A percentile compares a stretch with the other conserved stretches of the same genome.
These are phyloP conservation scores for Loxodes magnus DNA, from an alignment of 73 alveolate genomes.

Conservation along the genomic window DNA sequence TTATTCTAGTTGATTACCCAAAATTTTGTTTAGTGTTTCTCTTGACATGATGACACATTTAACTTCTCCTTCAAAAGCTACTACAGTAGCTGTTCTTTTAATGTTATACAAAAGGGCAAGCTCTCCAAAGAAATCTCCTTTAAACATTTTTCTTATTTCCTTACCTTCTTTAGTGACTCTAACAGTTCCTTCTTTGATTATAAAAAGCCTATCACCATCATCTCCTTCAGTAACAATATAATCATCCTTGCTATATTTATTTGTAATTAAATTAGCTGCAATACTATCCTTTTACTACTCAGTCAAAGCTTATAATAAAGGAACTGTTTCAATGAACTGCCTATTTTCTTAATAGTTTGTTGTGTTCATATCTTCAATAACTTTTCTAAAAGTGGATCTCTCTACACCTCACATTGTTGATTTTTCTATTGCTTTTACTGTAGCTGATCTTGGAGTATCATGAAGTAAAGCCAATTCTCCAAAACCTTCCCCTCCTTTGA, in stretches of 20 bases:
- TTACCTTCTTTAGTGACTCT: conserved; percentile 23
- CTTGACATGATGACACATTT: conserved; percentile 32
- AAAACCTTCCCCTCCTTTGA: conserved; percentile 35
- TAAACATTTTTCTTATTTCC: conserved; percentile 27
- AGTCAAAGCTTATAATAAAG: conserved; percentile 32
- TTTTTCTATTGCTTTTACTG: neutral
- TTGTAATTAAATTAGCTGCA: conserved; percentile 15
- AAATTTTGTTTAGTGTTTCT: conserved; percentile 22
- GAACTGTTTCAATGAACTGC: conserved; percentile 28
- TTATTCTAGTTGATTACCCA: conserved; percentile 32
- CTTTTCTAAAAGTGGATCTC: conserved; percentile 35
- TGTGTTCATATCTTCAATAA: conserved; percentile 26
- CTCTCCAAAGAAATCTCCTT: conserved; percentile 42
- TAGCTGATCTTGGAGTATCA: conserved; percentile 21
- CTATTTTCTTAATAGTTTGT: conserved; percentile 30
- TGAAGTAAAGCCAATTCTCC: conserved; percentile 57
- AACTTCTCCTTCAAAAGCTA: conserved; percentile 23
- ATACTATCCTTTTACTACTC: conserved; percentile 24
- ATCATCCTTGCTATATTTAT: conserved; percentile 20
- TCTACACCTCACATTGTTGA: conserved; percentile 32
- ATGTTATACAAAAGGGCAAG: conserved; percentile 31
- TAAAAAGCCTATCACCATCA: conserved; percentile 24
- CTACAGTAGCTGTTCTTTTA: conserved; percentile 34
- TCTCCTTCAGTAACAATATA: conserved; percentile 37
- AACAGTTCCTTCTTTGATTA: conserved; percentile 31